phyloP scores from a whole-genome alignment of 371 early-diverging fungal species.

The Syncephalastrum racemosum region DNA sequence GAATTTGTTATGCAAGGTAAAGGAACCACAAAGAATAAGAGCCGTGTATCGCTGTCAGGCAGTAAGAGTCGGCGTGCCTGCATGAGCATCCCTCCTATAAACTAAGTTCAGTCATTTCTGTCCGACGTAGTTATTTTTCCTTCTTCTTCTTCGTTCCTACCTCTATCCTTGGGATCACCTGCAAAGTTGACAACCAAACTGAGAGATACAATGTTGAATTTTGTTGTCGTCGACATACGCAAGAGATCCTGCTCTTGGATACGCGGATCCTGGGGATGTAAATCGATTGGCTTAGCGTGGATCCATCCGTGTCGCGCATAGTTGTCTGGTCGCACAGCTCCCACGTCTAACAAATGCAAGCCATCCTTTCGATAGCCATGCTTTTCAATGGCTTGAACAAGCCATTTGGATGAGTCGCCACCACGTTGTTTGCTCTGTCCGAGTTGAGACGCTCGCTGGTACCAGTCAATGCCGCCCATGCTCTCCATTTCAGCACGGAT shows the following conservation, averaged over 20 bases:
- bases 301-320: constrained; percentile 76
- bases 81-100: constrained; percentile 45
- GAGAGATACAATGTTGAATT: constrained; percentile 81
- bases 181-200: constrained; percentile 92
- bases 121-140: no score
- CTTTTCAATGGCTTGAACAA: constrained; percentile 54
- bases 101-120: background rate
- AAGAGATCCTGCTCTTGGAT: constrained; percentile 82
- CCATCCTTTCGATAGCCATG: constrained; percentile 6
- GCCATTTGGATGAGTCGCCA: constrained; percentile 84
- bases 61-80: constrained; percentile 46
- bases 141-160: constrained; percentile 29
- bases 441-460: constrained; percentile 79
- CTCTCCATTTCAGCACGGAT: constrained; percentile 70
- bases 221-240: constrained; percentile 48
- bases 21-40: constrained; percentile 81
- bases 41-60: constrained; percentile 34
- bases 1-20: constrained; percentile 84
- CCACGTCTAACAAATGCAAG: constrained; percentile 80
- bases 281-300: constrained; percentile 73
- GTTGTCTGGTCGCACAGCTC: constrained; percentile 78
- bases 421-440: constrained; percentile 85
- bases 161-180: constrained; percentile 74
- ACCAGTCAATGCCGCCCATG: constrained; percentile 86
- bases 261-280: constrained; percentile 77